Evolutionary conservation across 148 eudicot species (phyloP).

Genomic region (Limonium bicolor): DNA sequence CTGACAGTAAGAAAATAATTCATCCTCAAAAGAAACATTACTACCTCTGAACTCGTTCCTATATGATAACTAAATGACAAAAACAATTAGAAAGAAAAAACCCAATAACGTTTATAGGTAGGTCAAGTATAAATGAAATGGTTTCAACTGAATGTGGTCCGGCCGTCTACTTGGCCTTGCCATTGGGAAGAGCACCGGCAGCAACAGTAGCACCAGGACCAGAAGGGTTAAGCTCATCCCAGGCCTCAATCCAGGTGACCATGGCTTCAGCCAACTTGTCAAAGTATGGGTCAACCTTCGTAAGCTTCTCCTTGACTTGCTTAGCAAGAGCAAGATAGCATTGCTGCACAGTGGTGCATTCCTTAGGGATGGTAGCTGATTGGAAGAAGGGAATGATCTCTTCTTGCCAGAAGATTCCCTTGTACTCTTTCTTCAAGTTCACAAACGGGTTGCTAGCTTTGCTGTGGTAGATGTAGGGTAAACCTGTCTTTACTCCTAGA

Average conservation of each 20-base stretch:
- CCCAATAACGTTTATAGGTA: no score
- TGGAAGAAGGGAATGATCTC: constrained; percentile 72
- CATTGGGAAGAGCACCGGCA: background rate
- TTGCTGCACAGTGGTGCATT: constrained; percentile 45
- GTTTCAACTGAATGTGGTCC: no score
- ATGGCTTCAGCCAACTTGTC: constrained; percentile 56
- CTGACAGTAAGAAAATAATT: no score
- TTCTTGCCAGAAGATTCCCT: constrained; percentile 75
- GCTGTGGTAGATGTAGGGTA: constrained; percentile 73
- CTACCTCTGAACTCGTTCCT: no score
- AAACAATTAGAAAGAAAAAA: no score
- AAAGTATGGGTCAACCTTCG: constrained; percentile 42
- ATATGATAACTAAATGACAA: no score
- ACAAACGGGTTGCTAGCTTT: constrained; percentile 71
- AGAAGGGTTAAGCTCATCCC: constrained; percentile 42
- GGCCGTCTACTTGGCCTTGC: constrained; percentile 7
- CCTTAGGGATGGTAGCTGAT: constrained; percentile 26
- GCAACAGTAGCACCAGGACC: constrained; percentile 8
- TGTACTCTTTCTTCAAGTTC: constrained; percentile 61
- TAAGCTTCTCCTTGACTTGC: constrained; percentile 50
- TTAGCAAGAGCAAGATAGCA: constrained; percentile 48
- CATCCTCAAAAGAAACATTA: no score
- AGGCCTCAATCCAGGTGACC: constrained; percentile 65
- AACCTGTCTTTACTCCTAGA: constrained; percentile 51
- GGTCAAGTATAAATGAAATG: no score